Evolutionary conservation across 2,329 filamentous ascomycete species (phyloP).

Genomic region (Sclerotinia minor): DNA sequence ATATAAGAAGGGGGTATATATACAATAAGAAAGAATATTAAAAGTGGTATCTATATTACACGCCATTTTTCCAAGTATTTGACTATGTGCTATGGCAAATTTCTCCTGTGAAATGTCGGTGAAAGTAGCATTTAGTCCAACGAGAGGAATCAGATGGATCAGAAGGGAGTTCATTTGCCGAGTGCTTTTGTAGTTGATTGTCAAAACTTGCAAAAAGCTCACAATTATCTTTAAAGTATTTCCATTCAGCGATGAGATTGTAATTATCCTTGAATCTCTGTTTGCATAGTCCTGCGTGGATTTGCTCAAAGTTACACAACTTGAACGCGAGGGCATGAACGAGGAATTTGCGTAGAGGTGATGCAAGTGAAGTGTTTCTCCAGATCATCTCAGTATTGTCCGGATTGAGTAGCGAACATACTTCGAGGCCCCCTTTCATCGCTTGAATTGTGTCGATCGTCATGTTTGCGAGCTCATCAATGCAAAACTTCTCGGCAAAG

Average conservation of each 20-base stretch:
- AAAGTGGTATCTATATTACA: too few relatives aligned
- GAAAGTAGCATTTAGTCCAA: not conserved
- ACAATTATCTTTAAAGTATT: not conserved
- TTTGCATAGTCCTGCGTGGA: too few relatives aligned
- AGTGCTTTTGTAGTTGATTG: not conserved
- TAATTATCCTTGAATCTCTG: not conserved
- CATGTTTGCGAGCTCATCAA: slow-evolving; percentile 3
- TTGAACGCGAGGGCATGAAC: not conserved
- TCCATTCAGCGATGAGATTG: not conserved
- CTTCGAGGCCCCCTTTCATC: not conserved
- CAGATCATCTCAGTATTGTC: not conserved
- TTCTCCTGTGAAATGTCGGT: not conserved
- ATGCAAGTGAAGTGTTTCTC: not conserved
- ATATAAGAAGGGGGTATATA: too few relatives aligned
- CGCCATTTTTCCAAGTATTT: rapidly evolving
- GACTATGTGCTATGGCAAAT: not conserved
- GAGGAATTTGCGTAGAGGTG: not conserved
- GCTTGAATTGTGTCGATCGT: slow-evolving; percentile 11
- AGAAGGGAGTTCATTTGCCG: not conserved
- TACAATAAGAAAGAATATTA: too few relatives aligned
- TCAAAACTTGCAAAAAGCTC: not conserved
- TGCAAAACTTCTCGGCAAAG: slow-evolving; percentile 18
- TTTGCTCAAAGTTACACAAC: not conserved
- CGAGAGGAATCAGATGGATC: not conserved
- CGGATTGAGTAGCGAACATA: too few relatives aligned